Evolutionary conservation across 140 eudicot genomes (phyloP).

Genomic region (Stevia rebaudiana): DNA sequence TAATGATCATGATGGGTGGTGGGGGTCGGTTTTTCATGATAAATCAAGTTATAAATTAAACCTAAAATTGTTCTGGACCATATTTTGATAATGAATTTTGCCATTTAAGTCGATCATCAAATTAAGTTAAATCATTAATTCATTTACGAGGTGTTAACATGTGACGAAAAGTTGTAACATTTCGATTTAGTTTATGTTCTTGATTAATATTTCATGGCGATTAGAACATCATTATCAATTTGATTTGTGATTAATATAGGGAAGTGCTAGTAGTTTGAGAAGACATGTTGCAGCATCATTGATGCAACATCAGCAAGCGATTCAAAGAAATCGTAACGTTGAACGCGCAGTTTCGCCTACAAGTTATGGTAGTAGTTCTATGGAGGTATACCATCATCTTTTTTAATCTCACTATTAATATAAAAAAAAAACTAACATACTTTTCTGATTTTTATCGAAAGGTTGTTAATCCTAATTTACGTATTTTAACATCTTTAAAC

Average conservation of each 20-base stretch:
- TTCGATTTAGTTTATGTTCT: background rate
- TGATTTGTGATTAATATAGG: slow-evolving; percentile 45
- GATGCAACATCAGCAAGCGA: slow-evolving; percentile 75
- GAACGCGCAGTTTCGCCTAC: slow-evolving; percentile 81
- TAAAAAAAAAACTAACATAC: background rate
- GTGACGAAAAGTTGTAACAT: background rate
- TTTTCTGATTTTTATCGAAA: no score
- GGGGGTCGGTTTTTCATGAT: slow-evolving; percentile 21
- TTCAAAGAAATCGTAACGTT: slow-evolving; percentile 50
- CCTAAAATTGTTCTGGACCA: slow-evolving; percentile 11
- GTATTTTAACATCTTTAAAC: no score
- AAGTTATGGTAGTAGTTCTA: slow-evolving; percentile 91
- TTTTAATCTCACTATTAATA: background rate
- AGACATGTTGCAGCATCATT: slow-evolving; percentile 82
- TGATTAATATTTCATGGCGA: background rate
- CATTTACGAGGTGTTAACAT: background rate
- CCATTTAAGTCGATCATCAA: slow-evolving; percentile 2
- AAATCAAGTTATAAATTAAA: background rate
- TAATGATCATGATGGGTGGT: slow-evolving; percentile 18
- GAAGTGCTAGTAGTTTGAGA: slow-evolving; percentile 82
- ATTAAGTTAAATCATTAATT: background rate
- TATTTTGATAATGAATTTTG: slow-evolving; percentile 12
- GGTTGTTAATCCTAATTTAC: no score
- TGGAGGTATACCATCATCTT: slow-evolving; percentile 55
- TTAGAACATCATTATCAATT: background rate